Evolutionary conservation across 306 rosid genomes (phyloP), one percentile per base, ranked within the genome.

Genomic region (Quercus engelmannii): DNA sequence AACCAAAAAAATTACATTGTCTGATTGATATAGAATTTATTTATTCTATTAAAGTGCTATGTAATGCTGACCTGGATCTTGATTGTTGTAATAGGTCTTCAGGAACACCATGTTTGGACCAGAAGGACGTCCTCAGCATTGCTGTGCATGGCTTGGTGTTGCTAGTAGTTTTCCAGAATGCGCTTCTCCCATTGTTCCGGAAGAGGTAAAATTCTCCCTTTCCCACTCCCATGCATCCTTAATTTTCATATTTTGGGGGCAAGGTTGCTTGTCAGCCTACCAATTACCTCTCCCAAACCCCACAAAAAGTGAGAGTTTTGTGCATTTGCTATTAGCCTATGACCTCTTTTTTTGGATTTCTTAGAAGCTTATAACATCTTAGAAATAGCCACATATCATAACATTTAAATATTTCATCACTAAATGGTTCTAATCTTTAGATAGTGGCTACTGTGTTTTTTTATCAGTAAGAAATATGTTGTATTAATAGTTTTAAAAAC

Each of bases 51-150:
- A 77, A 74, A 76, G 31, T 72, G 71, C 17, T 78, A 51, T 35
- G 63, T 80, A 1, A 57, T 64, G 10, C 19, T 73, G 61, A 76
- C 65, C 30, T 33, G 18, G 72, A 79, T 57, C 77, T 83, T 79
- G 38, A 68, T 80, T 83, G 76, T 82, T 74, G 23, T 46, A 23
- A 74, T 46, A 95, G 99, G 98, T 95, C 67, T 95, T 95, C 79
- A 93, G 99, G 81, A 95, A 95, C 87, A 95, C 99, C 46, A 95
- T 95, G 98, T 95, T 95, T 88, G 99, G 99, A 75, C 98, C 99
- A 26, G 99, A 95, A 89, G 99, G 99, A 51, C 97, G 98, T 79
- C 99, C 99, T 74, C 98, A 95, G 57, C 99, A 95, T 88, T 95
- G 99, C 71, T 95, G 99, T 88, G 97, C 99, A 59, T 95, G 99